Base-by-base conservation (phyloP, 2,329 filamentous ascomycete genomes). In the Phyllosticta citribraziliensis region DNA sequence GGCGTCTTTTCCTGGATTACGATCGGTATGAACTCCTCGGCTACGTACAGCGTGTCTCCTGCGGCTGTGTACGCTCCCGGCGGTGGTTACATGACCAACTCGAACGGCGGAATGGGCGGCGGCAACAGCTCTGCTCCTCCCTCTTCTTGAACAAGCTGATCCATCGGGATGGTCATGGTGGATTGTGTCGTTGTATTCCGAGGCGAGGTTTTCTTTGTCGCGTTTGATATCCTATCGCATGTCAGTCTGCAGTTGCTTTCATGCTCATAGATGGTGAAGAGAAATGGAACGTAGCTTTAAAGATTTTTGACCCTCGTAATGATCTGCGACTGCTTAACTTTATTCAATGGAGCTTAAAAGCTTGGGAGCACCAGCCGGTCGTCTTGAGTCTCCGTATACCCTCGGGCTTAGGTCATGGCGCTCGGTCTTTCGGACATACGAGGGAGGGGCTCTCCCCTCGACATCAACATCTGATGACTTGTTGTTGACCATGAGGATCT, bases 1-100 rank as follows among this genome's bases (percentile, higher is more conserved):
- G 71, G 70, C 56, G 57, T 73, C 22, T 72, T 72, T 58, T 70
- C 65, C 25, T 73, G 70, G 71, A 65, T 73, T 51, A 35, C 61
- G 3, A 19, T 62, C 56, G 61, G 56, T 11, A 53, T 62, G 52
- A 54, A 62, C 40, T 47, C 56, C 9, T 59, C 61, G 20, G 56
- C 52, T 24, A 62, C 56, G 52, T 53, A 55, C 35, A 62, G 56
- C 20, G 61, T 62, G 53, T 59, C 24, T 24, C 61, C 61, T 30
- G 61, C 61, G n/a, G 61, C 61, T 24, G 51, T 59, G 56, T 62
- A 62, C 52, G 53, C 56, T 22, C 51, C 56, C 35, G 24, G 50
- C 20, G 56, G 61, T 27, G 61, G 61, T 27, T 58, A 62, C 40
- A 62, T 53, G 47, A 10, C 56, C 27, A 27, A 58, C 14, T 56